A percentile compares a stretch with the other conserved stretches of the same genome.
These are phyloP conservation scores for Acacia crassicarpa DNA, from an alignment of 306 rosid species.

Conservation along the genomic window DNA sequence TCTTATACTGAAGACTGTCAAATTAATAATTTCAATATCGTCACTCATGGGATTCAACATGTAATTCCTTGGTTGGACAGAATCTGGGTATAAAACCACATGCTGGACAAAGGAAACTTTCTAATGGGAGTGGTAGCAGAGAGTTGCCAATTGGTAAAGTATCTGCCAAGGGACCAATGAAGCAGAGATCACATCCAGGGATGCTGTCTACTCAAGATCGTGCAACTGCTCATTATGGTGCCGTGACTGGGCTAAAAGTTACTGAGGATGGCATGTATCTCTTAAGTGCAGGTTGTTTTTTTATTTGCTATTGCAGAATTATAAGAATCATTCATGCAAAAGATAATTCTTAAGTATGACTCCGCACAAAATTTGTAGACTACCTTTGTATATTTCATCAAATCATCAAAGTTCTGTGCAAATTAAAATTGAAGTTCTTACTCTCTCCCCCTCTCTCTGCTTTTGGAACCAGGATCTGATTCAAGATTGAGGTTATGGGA, in stretches of 20 bases:
- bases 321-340: not conserved
- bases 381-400: not conserved
- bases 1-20: not conserved
- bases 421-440: not conserved
- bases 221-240: conserved; percentile 97
- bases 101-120: conserved; percentile 57
- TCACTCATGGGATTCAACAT: conserved; percentile 54
- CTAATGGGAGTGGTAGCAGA: conserved; percentile 63
- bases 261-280: conserved; percentile 92
- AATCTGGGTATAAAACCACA: conserved; percentile 46
- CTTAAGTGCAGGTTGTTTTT: conserved; percentile 78
- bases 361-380: not conserved
- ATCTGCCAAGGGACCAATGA: conserved; percentile 63
- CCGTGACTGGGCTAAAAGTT: conserved; percentile 85
- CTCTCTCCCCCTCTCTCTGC: conserved; percentile 20
- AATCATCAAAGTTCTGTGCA: conserved; percentile 21
- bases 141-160: conserved; percentile 51
- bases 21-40: not conserved
- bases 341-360: not conserved
- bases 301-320: not conserved
- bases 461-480: conserved; percentile 73
- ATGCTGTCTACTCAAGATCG: conserved; percentile 89
- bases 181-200: conserved; percentile 92
- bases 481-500: conserved; percentile 96
- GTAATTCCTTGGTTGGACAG: conserved; percentile 40